Base-by-base conservation (phyloP, 192 early-diverging fungal species). In the Coemansia sp. region DNA sequence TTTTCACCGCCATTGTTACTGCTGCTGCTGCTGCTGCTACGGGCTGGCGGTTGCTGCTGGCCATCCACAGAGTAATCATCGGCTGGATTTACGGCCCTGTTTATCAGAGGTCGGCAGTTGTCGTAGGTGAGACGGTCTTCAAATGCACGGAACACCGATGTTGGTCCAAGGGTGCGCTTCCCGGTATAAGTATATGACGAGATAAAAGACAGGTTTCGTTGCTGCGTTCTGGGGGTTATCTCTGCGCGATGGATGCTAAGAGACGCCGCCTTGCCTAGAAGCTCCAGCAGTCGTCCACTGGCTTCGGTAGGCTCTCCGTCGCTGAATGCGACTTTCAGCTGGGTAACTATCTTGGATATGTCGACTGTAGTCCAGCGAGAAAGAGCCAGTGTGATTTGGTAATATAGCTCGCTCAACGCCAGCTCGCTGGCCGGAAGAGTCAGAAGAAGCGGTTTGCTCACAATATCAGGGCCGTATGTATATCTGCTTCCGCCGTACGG, bases 361-460 rank as follows among this genome's bases (percentile, higher is more conserved):
- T 80, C 77, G 4, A 74, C 48, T 2, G 69, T 63, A 15, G 70
- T 38, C 73, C 79, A 81, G 48, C 79, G 73, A 19, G 69, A 45
- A 36, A 81, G 43, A 14, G 62, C 62, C 40, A 49, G 40, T 11
- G 74, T 73, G 19, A 81, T 69, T 1, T 67, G 57, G 58, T 66
- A 48, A 52, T 72, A 75, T 46, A 81, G 59, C 34, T 61, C 62
- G 45, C 66, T 61, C 56, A 81, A 33, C 6, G 79, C 72, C 61
- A 75, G 49, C 34, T 56, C 67, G 25, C 35, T 6, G 0, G 9
- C 19, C 7, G 76, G 71, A 46, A 79, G 58, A 38, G 76, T 62
- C 46, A 79, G 38, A 17, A 79, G 29, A 43, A 80, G 62, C 3
- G 77, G 77, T 59, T 74, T 66, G 36, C 72, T 63, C 8, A 71